Evolutionary conservation across 139 green algal species (phyloP), one percentile per base, ranked within the genome.

Genomic region (Micromonas pusilla): DNA sequence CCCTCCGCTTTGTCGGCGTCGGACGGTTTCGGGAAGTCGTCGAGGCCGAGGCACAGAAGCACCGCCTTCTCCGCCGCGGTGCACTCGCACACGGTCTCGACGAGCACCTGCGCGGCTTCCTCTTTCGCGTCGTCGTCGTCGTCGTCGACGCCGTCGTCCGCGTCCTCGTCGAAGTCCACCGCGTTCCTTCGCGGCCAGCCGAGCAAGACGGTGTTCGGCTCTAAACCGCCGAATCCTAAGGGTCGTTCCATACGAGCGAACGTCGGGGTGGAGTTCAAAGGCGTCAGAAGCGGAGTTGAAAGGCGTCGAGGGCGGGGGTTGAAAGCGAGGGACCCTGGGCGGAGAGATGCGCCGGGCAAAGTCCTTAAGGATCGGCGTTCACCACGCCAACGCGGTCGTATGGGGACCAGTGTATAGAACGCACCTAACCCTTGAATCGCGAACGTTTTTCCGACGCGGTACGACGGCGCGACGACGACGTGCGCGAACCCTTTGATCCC

Each of bases 71-170:
- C 66, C 32, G n/a, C 34, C 20, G 77, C 66, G 13, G 32, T 66
- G 34, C 76, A 81, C 36, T 81, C 33, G 9, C 20, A 30, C 9
- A 81, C 25, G 5, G 39, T 73, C 63, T 81, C 77, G 9, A 77
- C 53, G 13, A 77, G 23, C 25, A 77, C 26, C n/a, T 66, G 5
- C 63, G 76, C 53, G 6, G 20, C 39, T 19, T 68, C 25, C 5
- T 32, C n/a, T 6, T 71, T 5, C 57, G 52, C 54, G 4, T 39
- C 23, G 54, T 54, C 19, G 30, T 28, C 30, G 39, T 70, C 3
- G 31, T 72, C 20, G n/a, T 60, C 28, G 21, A 38, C 3, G 31
- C 53, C 20, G n/a, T 60, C 28, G 21, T 36, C 33, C 28, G 45
- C 36, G 5, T 74, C 31, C 28, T 70, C 62, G 19, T 31, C 20